Percentiles rank a stretch among this genome's conserved stretches.
Conservation (phyloP, 257 asterid species). For the Scutellaria galericulata region DNA sequence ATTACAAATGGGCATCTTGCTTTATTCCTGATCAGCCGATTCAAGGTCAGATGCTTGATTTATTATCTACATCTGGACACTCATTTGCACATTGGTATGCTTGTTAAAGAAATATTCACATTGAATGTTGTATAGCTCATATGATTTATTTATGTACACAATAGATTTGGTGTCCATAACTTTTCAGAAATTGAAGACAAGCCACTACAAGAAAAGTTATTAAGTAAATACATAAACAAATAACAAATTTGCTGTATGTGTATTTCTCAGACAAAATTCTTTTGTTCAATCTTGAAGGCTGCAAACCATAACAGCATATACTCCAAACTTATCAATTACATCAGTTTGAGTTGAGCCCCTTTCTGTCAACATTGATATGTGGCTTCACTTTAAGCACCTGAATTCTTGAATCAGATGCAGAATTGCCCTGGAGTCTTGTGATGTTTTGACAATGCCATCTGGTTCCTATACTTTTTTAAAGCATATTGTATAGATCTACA, state of each 20-base stretch:
- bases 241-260: too few species aligned
- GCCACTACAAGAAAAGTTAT: too few species aligned
- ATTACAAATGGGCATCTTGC: constrained; percentile 81
- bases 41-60: constrained; percentile 67
- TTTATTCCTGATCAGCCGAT: constrained; percentile 68
- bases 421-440: constrained; percentile 3
- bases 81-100: constrained; percentile 22
- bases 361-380: not conserved
- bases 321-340: not conserved
- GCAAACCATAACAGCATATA: too few species aligned
- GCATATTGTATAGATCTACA: not conserved
- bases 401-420: constrained; percentile 4
- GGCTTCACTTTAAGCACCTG: not conserved
- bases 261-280: too few species aligned
- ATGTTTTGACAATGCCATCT: not conserved
- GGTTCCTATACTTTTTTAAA: not conserved
- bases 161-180: not conserved
- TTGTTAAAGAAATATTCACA: constrained; percentile 5
- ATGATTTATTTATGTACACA: not conserved
- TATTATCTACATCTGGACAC: constrained; percentile 8
- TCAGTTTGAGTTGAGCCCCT: not conserved
- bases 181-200: too few species aligned
- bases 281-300: too few species aligned
- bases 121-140: not conserved
- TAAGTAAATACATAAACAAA: too few species aligned